These are phyloP conservation scores for Lactarius deliciosus DNA, from an alignment of 768 basidiomycete genomes.

Conservation along the genomic window DNA sequence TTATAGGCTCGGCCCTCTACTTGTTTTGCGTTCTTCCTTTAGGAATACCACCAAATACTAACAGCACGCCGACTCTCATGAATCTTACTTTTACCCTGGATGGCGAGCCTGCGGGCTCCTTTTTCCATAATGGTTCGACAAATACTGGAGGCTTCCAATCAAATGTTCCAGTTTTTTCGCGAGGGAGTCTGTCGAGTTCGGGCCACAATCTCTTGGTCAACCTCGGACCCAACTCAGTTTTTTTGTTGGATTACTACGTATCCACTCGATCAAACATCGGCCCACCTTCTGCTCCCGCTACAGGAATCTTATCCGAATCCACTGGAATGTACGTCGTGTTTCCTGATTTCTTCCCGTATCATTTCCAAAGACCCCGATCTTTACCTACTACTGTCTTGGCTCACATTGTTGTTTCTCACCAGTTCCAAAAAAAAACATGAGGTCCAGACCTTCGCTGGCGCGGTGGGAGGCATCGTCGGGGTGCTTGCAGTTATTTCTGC, in stretches of 20 bases:
- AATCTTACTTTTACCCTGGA: conserved; percentile 50
- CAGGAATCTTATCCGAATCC: background rate
- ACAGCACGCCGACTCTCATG: conserved; percentile 40
- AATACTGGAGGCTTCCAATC: conserved; percentile 36
- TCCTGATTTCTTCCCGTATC: background rate
- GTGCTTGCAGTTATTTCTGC: conserved; percentile 48
- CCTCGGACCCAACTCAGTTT: conserved; percentile 46
- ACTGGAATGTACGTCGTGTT: background rate
- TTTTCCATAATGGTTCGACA: conserved; percentile 36
- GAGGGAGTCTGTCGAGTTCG: conserved; percentile 37
- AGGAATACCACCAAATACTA: conserved; percentile 29
- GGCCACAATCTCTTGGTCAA: conserved; percentile 46
- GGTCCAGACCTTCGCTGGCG: conserved; percentile 52
- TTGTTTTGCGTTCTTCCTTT: conserved; percentile 45
- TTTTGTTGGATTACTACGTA: conserved; percentile 50
- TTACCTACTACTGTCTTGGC: background rate
- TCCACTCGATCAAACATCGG: conserved; percentile 35
- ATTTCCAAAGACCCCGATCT: background rate
- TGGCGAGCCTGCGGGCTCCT: conserved; percentile 34
- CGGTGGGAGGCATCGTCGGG: conserved; percentile 52
- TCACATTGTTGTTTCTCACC: conserved; percentile 9
- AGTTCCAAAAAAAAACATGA: conserved; percentile 32
- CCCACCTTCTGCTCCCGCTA: conserved; percentile 1
- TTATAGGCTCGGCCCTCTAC: conserved; percentile 49
- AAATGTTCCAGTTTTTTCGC: conserved; percentile 42